Percentiles rank a stretch among this genome's conserved stretches.
Evolutionary conservation across 1,284 basidiomycete genomes (phyloP).

Genomic region (Ceratobasidium sp.): DNA sequence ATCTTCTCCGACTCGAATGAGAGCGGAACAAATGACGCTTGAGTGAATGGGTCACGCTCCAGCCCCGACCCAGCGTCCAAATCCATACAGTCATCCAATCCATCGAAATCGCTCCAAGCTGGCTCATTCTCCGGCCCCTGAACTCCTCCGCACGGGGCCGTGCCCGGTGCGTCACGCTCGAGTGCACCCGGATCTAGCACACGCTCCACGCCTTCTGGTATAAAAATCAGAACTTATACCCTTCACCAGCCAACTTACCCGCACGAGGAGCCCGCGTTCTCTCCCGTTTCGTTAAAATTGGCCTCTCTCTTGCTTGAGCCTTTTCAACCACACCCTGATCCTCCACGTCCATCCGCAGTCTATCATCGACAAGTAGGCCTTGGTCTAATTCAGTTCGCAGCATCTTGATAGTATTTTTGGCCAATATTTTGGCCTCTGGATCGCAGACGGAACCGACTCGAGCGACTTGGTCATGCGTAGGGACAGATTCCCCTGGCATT

Average conservation of each 20-base stretch:
- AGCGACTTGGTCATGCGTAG: slow-evolving; percentile 13
- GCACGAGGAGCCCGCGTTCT: background rate
- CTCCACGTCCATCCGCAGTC: background rate
- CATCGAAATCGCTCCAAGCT: background rate
- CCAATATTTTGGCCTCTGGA: background rate
- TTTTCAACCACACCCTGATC: too few species aligned
- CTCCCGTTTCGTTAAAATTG: slow-evolving; percentile 13
- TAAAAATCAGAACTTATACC: background rate
- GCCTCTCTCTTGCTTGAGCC: too few species aligned
- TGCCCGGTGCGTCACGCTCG: background rate
- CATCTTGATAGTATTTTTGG: background rate
- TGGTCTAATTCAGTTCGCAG: background rate
- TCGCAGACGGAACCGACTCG: background rate
- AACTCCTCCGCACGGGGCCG: background rate
- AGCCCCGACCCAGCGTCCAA: too few species aligned
- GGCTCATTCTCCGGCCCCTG: background rate
- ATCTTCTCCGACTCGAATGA: background rate
- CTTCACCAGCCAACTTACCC: slow-evolving; percentile 15
- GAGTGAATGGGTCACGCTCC: background rate
- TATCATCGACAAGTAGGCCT: background rate
- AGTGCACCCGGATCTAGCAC: background rate
- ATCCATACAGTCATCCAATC: too few species aligned
- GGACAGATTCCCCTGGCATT: background rate
- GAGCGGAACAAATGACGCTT: background rate
- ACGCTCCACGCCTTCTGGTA: background rate